Evolutionary conservation across 2,329 filamentous ascomycete species (phyloP).

Genomic region (Pezicula radicicola): DNA sequence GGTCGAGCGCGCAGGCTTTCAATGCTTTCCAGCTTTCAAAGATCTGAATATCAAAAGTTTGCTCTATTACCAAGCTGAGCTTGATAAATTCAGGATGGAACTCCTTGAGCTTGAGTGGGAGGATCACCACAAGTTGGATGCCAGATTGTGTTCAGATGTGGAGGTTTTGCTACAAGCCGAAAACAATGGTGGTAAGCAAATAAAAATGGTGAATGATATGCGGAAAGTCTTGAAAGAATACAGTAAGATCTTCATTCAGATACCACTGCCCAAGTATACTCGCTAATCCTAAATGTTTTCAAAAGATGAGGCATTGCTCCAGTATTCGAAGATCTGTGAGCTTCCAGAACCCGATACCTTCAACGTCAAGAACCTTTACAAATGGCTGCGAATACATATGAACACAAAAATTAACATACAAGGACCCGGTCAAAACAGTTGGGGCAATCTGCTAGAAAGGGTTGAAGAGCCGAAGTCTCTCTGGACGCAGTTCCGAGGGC

Average conservation of each 20-base stretch:
- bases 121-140: constrained; percentile 2
- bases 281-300: background rate
- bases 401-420: background rate
- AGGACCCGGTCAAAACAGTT: constrained; percentile 2
- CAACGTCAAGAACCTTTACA: constrained; percentile 8
- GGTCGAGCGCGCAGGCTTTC: background rate
- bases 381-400: background rate
- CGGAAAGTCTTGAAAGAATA: constrained; percentile 12
- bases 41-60: constrained; percentile 16
- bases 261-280: background rate
- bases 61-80: constrained; percentile 17
- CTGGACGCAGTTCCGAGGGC: background rate
- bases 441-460: background rate
- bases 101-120: constrained; percentile 11
- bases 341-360: constrained; percentile 9
- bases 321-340: constrained; percentile 7
- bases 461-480: background rate
- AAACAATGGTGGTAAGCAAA: constrained; percentile 7
- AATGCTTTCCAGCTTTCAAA: constrained; percentile 11
- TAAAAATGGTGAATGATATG: constrained; percentile 11
- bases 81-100: background rate
- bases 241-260: constrained; percentile 4
- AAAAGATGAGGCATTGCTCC: constrained; percentile 12
- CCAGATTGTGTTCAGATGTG: too few species aligned
- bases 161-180: background rate